Conservation (phyloP, 2,329 filamentous ascomycete genomes). For the Paecilomyces sp. region DNA sequence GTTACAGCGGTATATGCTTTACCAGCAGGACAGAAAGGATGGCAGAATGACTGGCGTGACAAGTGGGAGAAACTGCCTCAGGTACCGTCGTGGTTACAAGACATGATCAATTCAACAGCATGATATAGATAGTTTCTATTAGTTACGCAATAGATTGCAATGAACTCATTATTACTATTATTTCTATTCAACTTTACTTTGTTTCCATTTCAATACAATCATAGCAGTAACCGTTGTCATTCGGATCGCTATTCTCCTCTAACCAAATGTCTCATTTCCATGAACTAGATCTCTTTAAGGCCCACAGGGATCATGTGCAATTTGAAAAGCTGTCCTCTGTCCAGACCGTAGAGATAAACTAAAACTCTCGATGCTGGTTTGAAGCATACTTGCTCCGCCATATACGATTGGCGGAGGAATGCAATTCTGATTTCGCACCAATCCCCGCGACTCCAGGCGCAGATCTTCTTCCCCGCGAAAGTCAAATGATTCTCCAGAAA, state of each 20-base stretch:
- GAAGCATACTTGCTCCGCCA: neutral
- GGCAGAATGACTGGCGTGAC: conserved; percentile 48
- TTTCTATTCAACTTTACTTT: too few relatives aligned
- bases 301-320: too few relatives aligned
- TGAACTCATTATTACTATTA: neutral
- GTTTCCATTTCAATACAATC: too few relatives aligned
- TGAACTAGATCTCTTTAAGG: too few relatives aligned
- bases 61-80: conserved; percentile 55
- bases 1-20: conserved; percentile 65
- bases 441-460: neutral
- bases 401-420: neutral
- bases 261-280: too few relatives aligned
- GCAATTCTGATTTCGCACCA: neutral
- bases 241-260: too few relatives aligned
- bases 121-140: neutral
- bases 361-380: neutral
- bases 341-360: too few relatives aligned
- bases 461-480: neutral
- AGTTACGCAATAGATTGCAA: neutral
- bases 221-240: too few relatives aligned
- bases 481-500: neutral
- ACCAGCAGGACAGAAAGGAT: conserved; percentile 49
- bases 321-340: too few relatives aligned
- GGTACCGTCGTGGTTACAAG: conserved; percentile 55
- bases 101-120: conserved; percentile 37